Evolutionary conservation across 2,329 filamentous ascomycete genomes (phyloP), one percentile per base, ranked within the genome.

Genomic region (Microcera coccophila): DNA sequence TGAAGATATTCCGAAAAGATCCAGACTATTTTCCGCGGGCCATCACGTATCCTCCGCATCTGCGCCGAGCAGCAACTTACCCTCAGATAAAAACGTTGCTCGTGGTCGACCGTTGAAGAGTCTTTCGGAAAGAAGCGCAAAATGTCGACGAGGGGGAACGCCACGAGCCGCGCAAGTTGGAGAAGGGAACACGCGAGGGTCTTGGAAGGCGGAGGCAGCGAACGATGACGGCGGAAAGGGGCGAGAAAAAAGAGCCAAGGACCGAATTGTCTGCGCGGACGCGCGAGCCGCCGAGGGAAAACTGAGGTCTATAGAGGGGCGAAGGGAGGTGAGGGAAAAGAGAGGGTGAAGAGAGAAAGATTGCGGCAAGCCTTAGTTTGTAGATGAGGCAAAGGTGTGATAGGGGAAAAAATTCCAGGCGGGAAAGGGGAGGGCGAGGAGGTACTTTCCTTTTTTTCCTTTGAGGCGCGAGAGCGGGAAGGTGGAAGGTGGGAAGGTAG

Each of bases 381-480:
- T 49, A 50, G 49, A 50, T 43, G 43, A 39, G 58, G 55, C 53
- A 54, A 48, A 45, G 44, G 50, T 53, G 55, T 47, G 49, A 48
- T 54, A 49, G 55, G 53, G 53, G 48, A 41, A 49, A 56, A 57
- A 58, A 57, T 55, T 51, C 52, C 50, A 50, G 45, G 52, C 47
- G 52, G 55, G 55, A 58, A 56, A 59, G 56, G 55, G 33, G 47
- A 47, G 9, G 29, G 15, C 29, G 15, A 32, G 8, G 29, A 17
- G 12, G 29, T 7, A 26, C 7, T 26, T 12, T 7, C 22, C n/a
- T n/a, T n/a, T n/a, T n/a, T n/a, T n/a, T n/a, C n/a, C n/a, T n/a
- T n/a, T n/a, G n/a, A n/a, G 22, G 22, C 22, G 7, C 22, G 7
- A 7, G 42, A 45, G 36, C 38, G 45, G 53, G 53, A 54, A 57